Conservation (phyloP, 148 eudicot species). For the Diospyros lotus region DNA sequence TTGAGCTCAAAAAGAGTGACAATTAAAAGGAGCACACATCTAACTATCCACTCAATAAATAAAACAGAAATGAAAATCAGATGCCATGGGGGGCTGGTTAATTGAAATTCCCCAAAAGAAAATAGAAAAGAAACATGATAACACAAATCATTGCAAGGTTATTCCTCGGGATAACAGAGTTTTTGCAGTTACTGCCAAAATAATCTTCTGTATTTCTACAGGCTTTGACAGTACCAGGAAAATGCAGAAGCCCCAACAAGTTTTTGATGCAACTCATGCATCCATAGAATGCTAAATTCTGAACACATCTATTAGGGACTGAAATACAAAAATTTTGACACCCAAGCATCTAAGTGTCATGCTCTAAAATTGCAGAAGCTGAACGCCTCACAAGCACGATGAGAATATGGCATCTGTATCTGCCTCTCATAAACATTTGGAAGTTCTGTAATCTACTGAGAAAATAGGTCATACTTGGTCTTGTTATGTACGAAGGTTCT, state of each 20-base stretch:
- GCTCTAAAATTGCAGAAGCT: no score
- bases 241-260: constrained; percentile 1
- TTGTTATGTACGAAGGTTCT: no score
- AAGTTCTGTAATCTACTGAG: no score
- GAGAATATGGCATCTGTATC: no score
- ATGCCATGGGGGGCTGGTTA: no score
- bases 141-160: not conserved
- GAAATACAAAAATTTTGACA: not conserved
- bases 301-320: not conserved
- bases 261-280: not conserved
- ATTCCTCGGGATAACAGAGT: not conserved
- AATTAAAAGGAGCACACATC: constrained; percentile 7
- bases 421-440: no score
- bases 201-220: no score
- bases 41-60: not conserved
- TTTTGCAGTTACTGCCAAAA: not conserved
- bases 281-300: not conserved
- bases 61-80: constrained; percentile 4
- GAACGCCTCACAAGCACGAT: no score
- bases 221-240: no score
- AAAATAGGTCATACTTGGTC: no score
- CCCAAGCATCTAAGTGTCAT: not conserved
- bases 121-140: not conserved
- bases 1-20: not conserved
- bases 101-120: no score